Evolutionary conservation across 2,329 filamentous ascomycete species (phyloP).

Genomic region (Exophiala spinifera): DNA sequence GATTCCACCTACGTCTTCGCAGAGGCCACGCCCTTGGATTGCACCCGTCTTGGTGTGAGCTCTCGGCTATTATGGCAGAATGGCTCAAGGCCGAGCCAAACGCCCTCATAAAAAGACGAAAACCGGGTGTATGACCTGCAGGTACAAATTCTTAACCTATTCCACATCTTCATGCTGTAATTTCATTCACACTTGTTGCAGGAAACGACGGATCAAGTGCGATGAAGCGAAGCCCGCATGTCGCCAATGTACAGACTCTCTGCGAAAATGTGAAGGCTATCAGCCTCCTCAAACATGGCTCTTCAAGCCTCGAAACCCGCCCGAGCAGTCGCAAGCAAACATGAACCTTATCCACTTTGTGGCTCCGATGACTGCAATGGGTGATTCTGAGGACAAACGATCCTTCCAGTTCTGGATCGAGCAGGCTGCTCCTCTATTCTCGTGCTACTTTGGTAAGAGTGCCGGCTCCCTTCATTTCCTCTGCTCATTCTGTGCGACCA

Average conservation of each 20-base stretch:
- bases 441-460: slow-evolving; percentile 21
- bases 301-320: slow-evolving; percentile 19
- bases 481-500: slow-evolving; percentile 5
- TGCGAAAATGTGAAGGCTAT: slow-evolving; percentile 25
- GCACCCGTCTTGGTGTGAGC: background rate
- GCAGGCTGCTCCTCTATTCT: slow-evolving; percentile 20
- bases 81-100: slow-evolving; percentile 24
- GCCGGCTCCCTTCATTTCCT: background rate
- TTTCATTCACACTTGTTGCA: background rate
- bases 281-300: slow-evolving; percentile 24
- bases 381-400: slow-evolving; percentile 12
- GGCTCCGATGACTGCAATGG: slow-evolving; percentile 13
- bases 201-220: slow-evolving; percentile 26
- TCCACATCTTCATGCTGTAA: background rate
- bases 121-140: slow-evolving; percentile 26
- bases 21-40: background rate
- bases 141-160: slow-evolving; percentile 4
- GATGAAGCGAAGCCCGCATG: slow-evolving; percentile 23
- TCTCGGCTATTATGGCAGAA: slow-evolving; percentile 11
- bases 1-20: no score
- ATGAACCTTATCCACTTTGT: slow-evolving; percentile 9
- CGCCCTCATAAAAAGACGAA: slow-evolving; percentile 25
- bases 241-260: slow-evolving; percentile 22
- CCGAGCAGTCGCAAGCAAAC: background rate
- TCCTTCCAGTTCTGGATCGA: slow-evolving; percentile 22